Evolutionary conservation across 345 rosid species (phyloP), one percentile per base, ranked within the genome.

Genomic region (Brassica juncea): DNA sequence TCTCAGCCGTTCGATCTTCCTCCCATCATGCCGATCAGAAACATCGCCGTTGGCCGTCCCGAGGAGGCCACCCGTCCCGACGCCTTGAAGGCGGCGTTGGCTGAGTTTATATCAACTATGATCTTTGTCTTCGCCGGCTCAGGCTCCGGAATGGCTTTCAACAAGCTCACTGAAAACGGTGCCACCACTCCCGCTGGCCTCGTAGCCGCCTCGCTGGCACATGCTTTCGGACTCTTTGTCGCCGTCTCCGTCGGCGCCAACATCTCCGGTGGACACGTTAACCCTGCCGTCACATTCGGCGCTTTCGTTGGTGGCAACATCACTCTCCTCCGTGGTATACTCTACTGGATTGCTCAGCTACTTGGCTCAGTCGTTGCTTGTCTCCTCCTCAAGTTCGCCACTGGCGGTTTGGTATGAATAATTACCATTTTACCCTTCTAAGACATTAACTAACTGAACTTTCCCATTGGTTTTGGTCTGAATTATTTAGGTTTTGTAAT

Each of bases 191-290:
- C 98, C 0, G 74, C 92, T 0, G 97, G 98, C n/a, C 92, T 93
- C 4, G 84, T 93, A 0, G 87, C 97, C 3, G 97, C 97, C 4
- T 52, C 97, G 7, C 35, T 93, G 1, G 97, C 98, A 59, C 97
- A 93, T 14, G 98, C 82, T 12, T 93, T 93, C 39, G 97, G 58
- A 8, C 94, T 93, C 3, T 93, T 93, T 32, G 98, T 90, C 0
- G 98, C 87, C 4, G 98, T 91, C 47, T 64, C 98, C 3, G 92
- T 93, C 6, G 85, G 86, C 8, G 95, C 95, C 49, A 93, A 88
- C 85, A 93, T 93, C 84, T 93, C 97, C 62, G 98, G 97, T 0
- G 98, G 98, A 70, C 98, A 93, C 70, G 98, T 93, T 71, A 93
- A 93, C 85, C 97, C 97, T 0, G 97, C 97, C 57, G 94, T 93